Percentiles rank a stretch among this genome's conserved stretches.
Conservation (phyloP, 164 flowering plant species). For the Pachysandra terminalis region DNA sequence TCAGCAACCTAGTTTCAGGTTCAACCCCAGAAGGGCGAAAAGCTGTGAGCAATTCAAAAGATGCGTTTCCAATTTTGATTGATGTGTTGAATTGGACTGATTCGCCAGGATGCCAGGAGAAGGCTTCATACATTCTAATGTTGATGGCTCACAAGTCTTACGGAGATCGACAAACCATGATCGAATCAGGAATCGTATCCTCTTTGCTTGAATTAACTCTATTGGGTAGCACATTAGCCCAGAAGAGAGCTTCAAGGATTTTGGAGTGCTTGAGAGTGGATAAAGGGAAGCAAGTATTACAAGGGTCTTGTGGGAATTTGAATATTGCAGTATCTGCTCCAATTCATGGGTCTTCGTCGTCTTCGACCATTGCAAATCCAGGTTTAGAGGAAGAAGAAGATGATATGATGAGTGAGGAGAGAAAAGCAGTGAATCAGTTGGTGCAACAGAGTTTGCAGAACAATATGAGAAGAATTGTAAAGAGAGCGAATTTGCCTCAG, state of each 20-base stretch:
- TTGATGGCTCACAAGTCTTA: conserved; percentile 90
- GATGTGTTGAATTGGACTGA: conserved; percentile 89
- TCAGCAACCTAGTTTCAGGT: conserved; percentile 73
- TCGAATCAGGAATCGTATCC: conserved; percentile 70
- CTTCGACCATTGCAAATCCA: conserved; percentile 21
- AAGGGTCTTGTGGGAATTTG: conserved; percentile 25
- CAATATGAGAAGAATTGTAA: conserved; percentile 87
- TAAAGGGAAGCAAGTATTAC: conserved; percentile 77
- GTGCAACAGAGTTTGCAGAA: conserved; percentile 93
- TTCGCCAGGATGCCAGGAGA: conserved; percentile 87
- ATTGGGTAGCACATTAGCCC: conserved; percentile 84
- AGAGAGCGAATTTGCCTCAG: conserved; percentile 88
- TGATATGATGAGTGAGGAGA: conserved; percentile 77
- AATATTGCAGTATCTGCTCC: conserved; percentile 65
- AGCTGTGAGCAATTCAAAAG: conserved; percentile 42
- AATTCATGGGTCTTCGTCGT: conserved; percentile 51
- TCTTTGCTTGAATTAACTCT: conserved; percentile 82
- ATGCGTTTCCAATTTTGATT: conserved; percentile 57
- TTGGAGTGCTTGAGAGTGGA: conserved; percentile 75
- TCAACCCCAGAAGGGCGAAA: conserved; percentile 69
- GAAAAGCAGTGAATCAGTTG: conserved; percentile 78
- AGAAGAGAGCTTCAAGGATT: conserved; percentile 91
- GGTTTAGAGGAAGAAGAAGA: conserved; percentile 35
- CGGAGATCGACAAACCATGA: conserved; percentile 75
- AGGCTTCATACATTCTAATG: conserved; percentile 77